Base-by-base conservation (phyloP, 768 basidiomycete genomes). In the Tephrocybe sp. region DNA sequence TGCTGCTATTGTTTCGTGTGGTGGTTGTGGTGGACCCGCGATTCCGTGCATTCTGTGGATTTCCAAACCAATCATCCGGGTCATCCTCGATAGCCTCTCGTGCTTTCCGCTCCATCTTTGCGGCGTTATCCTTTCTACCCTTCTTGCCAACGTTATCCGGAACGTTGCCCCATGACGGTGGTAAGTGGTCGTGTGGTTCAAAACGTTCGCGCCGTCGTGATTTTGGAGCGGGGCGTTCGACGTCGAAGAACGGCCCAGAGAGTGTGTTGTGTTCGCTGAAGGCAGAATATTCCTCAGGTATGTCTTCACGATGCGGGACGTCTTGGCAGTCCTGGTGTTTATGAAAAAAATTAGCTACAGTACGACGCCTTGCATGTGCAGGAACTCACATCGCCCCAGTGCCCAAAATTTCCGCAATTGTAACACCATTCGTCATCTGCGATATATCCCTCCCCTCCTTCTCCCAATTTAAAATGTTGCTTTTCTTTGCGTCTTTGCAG, bases 391-490 rank as follows among this genome's bases (percentile, higher is more conserved):
- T 92, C 90, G 40, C 90, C 90, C 64, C 86, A 79, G 65, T 93
- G 90, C 3, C 88, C 90, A 45, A 66, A 66, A 24, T 70, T 70
- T 36, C 86, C 90, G 57, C 90, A 93, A 58, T 88, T 88, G 62
- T 90, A 89, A 64, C 90, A 93, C 86, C 86, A 92, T 58, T 81
- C 74, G 61, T 89, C 88, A 28, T 68, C 65, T 4, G 79, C 86
- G 48, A 92, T 84, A 65, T 86, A 90, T 5, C 85, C 88, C 64
- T 91, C 90, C 9, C 89, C 87, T 12, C 90, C 89, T 49, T 84
- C 62, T 10, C 89, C 88, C 6, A 89, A 66, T 11, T 62, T 61
- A 5, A 84, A 62, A 3, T 69, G 63, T 37, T 72, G 76, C 62
- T 78, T 86, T 23, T 71, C 63, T 53, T 78, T 74, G 25, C 88